Evolutionary conservation across 1,139 yeast species (phyloP).

Genomic region (Geotrichum siamense): DNA sequence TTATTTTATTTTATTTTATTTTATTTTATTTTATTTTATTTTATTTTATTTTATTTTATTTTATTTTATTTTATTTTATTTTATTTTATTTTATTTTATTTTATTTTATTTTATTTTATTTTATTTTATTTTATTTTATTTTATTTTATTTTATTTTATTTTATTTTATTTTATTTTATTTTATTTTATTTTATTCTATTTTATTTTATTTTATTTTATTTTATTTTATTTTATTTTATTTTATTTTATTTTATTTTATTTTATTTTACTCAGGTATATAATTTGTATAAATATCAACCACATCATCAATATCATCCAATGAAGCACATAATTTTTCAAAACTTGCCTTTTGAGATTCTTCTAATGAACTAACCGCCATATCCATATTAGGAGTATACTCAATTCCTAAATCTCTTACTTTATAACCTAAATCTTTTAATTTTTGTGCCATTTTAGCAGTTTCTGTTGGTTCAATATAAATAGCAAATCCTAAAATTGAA

Average conservation of each 20-base stretch:
- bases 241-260: background rate
- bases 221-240: background rate
- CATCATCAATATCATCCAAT: conserved; percentile 73
- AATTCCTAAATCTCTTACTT: conserved; percentile 62
- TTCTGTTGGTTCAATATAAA: conserved; percentile 53
- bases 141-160: background rate
- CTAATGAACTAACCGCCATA: conserved; percentile 42
- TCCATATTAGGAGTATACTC: conserved; percentile 62
- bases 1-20: background rate
- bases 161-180: background rate
- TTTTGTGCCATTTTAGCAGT: conserved; percentile 55
- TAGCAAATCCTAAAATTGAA: conserved; percentile 18
- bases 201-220: background rate
- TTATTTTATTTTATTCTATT: background rate
- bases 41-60: background rate
- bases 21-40: background rate
- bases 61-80: background rate
- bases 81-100: background rate
- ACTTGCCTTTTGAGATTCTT: conserved; percentile 45
- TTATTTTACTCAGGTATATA: conserved; percentile 12
- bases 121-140: background rate
- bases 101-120: background rate
- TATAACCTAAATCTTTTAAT: conserved; percentile 48
- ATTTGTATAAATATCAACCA: conserved; percentile 66
- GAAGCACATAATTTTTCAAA: conserved; percentile 52